Base-by-base conservation (phyloP, 2,329 filamentous ascomycete genomes). In the Stagonosporopsis vannaccii region DNA sequence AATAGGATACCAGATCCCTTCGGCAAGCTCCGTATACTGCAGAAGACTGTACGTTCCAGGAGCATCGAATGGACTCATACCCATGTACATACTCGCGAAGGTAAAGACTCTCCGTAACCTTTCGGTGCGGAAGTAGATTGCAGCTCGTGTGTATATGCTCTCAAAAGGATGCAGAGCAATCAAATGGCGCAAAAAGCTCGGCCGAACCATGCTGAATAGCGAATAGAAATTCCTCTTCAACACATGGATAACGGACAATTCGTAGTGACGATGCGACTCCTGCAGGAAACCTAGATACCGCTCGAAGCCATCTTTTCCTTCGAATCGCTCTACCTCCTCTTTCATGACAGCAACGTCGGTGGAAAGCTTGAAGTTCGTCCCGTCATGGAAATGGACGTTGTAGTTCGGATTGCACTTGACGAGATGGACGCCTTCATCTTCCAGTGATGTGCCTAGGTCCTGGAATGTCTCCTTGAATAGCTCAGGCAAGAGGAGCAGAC, bases 71-170 rank as follows among this genome's bases (percentile, higher is more conserved):
- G 90, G 90, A 51, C 82, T 87, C 89, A 92, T 92, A 0, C 90
- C 90, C 86, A 92, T 89, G 68, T 92, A 92, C 89, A 92, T 92
- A 65, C 87, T 91, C 20, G 85, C 88, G 74, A 92, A 92, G 0
- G 89, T 91, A 62, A 92, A 92, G 0, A 89, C 88, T 23, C 88
- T 78, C 58, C 89, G 79, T 66, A 92, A 69, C 54, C 88, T 79
- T 68, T 91, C 89, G 0, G 87, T 88, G 79, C 80, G 83, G 72
- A 92, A 92, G 67, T 91, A 91, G 58, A 81, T 82, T 23, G 83
- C 79, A 3, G 88, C 86, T 25, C 90, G 77, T 6, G 79, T 79
- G 78, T 87, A 92, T 15, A 91, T 89, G 64, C 83, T 88, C 71
- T 91, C 86, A 59, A 91, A 87, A 0, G 88, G 88, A 77, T 91